phyloP scores from a whole-genome alignment of 345 rosid genomes.

The Gossypium mustelinum region DNA sequence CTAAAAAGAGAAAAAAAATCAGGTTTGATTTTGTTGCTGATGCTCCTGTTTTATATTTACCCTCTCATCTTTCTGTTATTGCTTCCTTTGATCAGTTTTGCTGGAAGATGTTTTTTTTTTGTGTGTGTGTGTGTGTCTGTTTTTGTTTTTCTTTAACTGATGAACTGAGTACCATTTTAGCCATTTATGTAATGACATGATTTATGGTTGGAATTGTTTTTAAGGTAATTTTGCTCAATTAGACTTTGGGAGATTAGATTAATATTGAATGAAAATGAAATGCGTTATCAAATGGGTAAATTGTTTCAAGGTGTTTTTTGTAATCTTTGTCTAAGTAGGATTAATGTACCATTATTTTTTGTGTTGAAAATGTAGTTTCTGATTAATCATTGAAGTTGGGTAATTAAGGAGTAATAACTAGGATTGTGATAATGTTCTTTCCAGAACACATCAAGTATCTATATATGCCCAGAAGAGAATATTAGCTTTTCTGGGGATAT shows the following conservation, averaged over 20 bases:
- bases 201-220: neutral
- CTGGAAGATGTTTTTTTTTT: neutral
- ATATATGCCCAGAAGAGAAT: neutral
- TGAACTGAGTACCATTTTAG: neutral
- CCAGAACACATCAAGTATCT: no score
- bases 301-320: constrained; percentile 2
- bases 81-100: constrained; percentile 2
- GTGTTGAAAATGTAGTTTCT: constrained; percentile 6
- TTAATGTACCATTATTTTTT: neutral
- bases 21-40: neutral
- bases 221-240: neutral
- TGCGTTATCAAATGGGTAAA: neutral
- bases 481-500: neutral
- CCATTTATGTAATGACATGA: neutral
- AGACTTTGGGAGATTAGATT: neutral
- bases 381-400: neutral
- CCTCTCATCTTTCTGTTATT: neutral
- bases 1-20: neutral
- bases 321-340: constrained; percentile 10
- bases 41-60: neutral
- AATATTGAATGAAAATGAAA: neutral
- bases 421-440: neutral
- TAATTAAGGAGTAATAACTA: no score
- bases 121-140: no score
- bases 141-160: neutral